phyloP scores from a whole-genome alignment of 2,329 filamentous ascomycete species.

The Colletotrichum sp. region DNA sequence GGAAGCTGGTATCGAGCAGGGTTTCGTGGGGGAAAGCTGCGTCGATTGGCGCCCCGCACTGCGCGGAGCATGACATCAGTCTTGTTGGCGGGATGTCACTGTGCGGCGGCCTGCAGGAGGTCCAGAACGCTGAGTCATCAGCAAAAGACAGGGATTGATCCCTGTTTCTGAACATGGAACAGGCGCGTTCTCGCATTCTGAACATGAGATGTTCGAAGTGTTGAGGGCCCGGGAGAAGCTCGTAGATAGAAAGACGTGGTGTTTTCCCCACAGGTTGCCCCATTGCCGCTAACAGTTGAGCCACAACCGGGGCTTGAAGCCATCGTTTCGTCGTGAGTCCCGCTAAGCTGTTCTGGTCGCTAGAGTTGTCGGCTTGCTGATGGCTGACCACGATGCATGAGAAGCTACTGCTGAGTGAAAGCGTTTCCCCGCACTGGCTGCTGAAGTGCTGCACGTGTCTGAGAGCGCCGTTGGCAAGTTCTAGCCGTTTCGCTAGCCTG shows the following conservation, averaged over 20 bases:
- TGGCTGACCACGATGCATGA: not conserved
- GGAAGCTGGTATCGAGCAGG: not conserved
- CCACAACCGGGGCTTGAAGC: not conserved
- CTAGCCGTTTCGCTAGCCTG: not conserved
- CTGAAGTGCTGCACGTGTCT: not conserved
- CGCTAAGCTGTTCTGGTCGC: not conserved
- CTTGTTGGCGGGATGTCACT: conserved; percentile 2
- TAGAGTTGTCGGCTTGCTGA: not conserved
- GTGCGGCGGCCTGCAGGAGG: not conserved
- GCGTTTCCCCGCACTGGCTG: not conserved
- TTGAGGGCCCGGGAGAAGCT: not conserved
- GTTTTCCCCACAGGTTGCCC: not conserved
- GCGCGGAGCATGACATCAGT: conserved; percentile 18
- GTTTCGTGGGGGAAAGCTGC: not conserved
- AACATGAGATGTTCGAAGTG: not conserved
- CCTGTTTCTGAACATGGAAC: not conserved
- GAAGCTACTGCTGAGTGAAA: not conserved
- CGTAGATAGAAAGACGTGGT: not conserved
- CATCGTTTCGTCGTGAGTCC: not conserved
- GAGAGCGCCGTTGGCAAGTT: not conserved
- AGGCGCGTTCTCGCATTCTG: not conserved
- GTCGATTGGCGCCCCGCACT: conserved; percentile 4
- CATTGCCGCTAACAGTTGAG: not conserved
- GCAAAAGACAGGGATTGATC: not conserved
- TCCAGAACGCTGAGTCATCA: conserved; percentile 17